A percentile compares a stretch with the other conserved stretches of the same genome.
Evolutionary conservation across 2,329 filamentous ascomycete species (phyloP).

Genomic region (Cordyceps militaris): DNA sequence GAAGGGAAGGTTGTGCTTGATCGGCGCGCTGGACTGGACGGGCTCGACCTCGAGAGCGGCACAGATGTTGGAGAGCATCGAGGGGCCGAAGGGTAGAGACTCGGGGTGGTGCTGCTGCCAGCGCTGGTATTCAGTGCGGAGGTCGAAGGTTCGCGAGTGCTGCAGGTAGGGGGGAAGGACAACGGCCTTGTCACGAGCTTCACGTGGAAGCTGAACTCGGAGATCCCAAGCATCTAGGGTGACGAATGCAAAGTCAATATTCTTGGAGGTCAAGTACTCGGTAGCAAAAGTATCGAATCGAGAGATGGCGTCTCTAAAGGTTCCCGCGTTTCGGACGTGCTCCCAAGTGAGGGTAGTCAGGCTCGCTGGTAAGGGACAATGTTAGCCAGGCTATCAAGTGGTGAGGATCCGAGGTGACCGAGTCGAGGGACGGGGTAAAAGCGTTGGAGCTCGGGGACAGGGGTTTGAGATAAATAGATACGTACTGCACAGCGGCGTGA

Average conservation of each 20-base stretch:
- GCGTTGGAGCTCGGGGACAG: slow-evolving; percentile 12
- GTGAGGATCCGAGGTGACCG: neutral
- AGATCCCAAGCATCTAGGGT: slow-evolving; percentile 98
- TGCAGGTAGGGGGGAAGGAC: slow-evolving; percentile 94
- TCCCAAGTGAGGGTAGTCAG: slow-evolving; percentile 98
- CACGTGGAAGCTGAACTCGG: slow-evolving; percentile 91
- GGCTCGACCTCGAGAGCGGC: slow-evolving; percentile 96
- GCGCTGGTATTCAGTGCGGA: slow-evolving; percentile 94
- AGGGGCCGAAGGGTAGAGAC: slow-evolving; percentile 92
- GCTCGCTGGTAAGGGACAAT: slow-evolving; percentile 58
- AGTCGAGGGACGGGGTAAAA: slow-evolving; percentile 10
- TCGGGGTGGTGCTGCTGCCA: slow-evolving; percentile 99
- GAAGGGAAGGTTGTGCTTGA: slow-evolving; percentile 98
- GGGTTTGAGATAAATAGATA: slow-evolving; percentile 25
- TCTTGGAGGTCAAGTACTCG: slow-evolving; percentile 84
- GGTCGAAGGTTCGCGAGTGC: slow-evolving; percentile 94
- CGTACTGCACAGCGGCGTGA: slow-evolving; percentile 98
- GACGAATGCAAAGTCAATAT: slow-evolving; percentile 95
- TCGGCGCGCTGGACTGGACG: slow-evolving; percentile 92
- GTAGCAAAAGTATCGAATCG: slow-evolving; percentile 90
- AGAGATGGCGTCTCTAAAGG: slow-evolving; percentile 93
- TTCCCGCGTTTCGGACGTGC: slow-evolving; percentile 93
- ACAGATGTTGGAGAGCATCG: slow-evolving; percentile 94
- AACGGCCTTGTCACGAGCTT: slow-evolving; percentile 96
- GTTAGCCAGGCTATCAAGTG: slow-evolving; percentile 10